phyloP scores from a whole-genome alignment of 176 grass and related monocot species.

The Phragmites australis region DNA sequence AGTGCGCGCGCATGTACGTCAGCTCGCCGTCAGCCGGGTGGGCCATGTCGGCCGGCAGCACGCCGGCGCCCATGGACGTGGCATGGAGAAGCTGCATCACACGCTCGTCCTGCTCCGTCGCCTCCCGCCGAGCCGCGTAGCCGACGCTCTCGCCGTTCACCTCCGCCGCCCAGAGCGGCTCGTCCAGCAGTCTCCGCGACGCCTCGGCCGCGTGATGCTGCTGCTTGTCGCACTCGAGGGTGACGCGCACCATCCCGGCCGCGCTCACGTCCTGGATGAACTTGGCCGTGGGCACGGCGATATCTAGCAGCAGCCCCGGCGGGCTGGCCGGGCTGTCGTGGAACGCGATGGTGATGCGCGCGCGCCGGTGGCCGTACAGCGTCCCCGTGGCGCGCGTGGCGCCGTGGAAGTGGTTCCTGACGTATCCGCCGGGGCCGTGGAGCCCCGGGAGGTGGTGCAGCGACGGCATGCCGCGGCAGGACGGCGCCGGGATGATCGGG shows the following conservation, averaged over 20 bases:
- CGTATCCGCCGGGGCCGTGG: not conserved
- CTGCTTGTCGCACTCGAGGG: conserved; percentile 89
- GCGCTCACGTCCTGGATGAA: conserved; percentile 91
- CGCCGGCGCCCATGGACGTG: conserved; percentile 87
- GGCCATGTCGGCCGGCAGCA: conserved; percentile 67
- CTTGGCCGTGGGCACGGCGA: conserved; percentile 60
- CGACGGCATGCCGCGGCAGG: conserved; percentile 49
- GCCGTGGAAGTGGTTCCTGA: conserved; percentile 57
- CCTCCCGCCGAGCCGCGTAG: conserved; percentile 59
- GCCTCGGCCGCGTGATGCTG: not conserved
- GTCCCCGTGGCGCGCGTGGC: conserved; percentile 67
- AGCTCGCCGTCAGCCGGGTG: conserved; percentile 69
- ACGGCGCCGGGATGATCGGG: conserved; percentile 55
- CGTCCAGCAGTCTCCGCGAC: conserved; percentile 41
- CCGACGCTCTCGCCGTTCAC: conserved; percentile 83
- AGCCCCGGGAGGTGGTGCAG: conserved; percentile 31
- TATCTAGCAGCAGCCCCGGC: conserved; percentile 65
- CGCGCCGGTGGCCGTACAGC: conserved; percentile 65
- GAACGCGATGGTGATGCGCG: conserved; percentile 74
- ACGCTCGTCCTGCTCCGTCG: conserved; percentile 59
- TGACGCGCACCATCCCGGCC: conserved; percentile 62
- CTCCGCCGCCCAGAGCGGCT: conserved; percentile 67
- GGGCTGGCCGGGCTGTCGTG: conserved; percentile 62
- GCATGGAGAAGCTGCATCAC: conserved; percentile 80
- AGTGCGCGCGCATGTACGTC: conserved; percentile 80